phyloP scores from a whole-genome alignment of 208 protist genomes.

The Leishmania major region DNA sequence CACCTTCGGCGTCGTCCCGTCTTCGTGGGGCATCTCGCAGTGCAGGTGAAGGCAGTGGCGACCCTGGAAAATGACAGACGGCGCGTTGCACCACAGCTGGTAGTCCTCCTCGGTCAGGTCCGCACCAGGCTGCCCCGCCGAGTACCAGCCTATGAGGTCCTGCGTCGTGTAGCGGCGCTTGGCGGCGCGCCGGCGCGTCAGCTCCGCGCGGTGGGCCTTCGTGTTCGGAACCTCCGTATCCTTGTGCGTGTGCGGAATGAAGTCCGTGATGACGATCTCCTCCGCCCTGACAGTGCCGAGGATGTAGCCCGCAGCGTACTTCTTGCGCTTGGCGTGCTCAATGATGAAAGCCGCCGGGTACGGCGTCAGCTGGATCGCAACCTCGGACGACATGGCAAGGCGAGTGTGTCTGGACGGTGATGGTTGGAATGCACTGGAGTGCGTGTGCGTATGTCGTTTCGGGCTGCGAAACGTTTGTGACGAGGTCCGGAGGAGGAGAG shows the following conservation, averaged over 20 bases:
- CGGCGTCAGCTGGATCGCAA: slow-evolving; percentile 47
- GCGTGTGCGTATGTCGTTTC: neutral
- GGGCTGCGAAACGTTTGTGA: neutral
- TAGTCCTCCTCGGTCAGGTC: slow-evolving; percentile 39
- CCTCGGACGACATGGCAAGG: slow-evolving; percentile 13
- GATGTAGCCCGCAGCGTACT: slow-evolving; percentile 66
- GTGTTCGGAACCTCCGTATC: slow-evolving; percentile 27
- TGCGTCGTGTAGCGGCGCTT: slow-evolving; percentile 59
- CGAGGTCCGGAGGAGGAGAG: neutral
- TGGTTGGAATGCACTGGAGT: neutral
- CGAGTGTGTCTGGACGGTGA: neutral
- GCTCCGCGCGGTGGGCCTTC: slow-evolving; percentile 39
- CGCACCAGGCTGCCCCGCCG: slow-evolving; percentile 38
- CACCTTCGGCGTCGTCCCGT: slow-evolving; percentile 30
- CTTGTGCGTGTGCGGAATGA: slow-evolving; percentile 70
- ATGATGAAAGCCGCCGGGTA: slow-evolving; percentile 83
- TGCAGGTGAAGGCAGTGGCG: slow-evolving; percentile 51
- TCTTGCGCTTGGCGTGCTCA: slow-evolving; percentile 82
- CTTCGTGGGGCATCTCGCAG: slow-evolving; percentile 47
- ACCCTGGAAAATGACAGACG: slow-evolving; percentile 40
- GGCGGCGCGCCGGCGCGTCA: slow-evolving; percentile 37
- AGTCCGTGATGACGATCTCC: slow-evolving; percentile 65
- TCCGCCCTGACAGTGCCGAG: slow-evolving; percentile 52
- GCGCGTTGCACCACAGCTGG: slow-evolving; percentile 59
- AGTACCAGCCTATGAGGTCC: slow-evolving; percentile 81